phyloP scores from a whole-genome alignment of 1,284 basidiomycete species.

The Rhodotorula glutinis region DNA sequence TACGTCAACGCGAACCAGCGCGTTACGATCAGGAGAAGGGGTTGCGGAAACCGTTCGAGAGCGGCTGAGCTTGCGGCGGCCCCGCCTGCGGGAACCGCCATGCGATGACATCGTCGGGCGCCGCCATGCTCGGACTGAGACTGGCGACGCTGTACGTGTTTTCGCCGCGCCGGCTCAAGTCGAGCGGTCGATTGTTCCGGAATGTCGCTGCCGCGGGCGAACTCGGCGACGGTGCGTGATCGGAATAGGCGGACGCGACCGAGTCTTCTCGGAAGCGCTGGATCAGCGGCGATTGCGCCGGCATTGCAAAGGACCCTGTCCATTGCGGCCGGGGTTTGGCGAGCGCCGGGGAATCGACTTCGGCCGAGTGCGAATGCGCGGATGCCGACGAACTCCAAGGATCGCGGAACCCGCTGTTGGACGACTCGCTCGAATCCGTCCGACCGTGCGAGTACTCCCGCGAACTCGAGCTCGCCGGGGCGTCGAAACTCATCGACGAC shows the following conservation, averaged over 20 bases:
- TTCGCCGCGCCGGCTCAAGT: slow-evolving; percentile 5
- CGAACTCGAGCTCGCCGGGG: background rate
- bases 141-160: slow-evolving; percentile 9
- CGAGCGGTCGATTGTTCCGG: background rate
- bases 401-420: slow-evolving; percentile 9
- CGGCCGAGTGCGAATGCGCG: background rate
- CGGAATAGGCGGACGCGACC: slow-evolving; percentile 15
- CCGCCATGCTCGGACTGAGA: background rate
- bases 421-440: background rate
- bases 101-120: background rate
- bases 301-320: too few species aligned
- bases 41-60: slow-evolving; percentile 24
- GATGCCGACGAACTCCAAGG: slow-evolving; percentile 4
- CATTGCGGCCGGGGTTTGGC: too few species aligned
- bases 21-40: slow-evolving; percentile 16
- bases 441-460: slow-evolving; percentile 1
- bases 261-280: slow-evolving; percentile 5
- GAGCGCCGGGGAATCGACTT: too few species aligned
- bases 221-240: slow-evolving; percentile 3
- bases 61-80: background rate
- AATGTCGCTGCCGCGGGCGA: background rate
- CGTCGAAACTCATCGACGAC: background rate
- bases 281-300: background rate
- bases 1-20: too few species aligned
- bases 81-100: background rate